Base-by-base conservation (phyloP, 352 stramenopile genomes). In the Phytopythium chamaehyphon region DNA sequence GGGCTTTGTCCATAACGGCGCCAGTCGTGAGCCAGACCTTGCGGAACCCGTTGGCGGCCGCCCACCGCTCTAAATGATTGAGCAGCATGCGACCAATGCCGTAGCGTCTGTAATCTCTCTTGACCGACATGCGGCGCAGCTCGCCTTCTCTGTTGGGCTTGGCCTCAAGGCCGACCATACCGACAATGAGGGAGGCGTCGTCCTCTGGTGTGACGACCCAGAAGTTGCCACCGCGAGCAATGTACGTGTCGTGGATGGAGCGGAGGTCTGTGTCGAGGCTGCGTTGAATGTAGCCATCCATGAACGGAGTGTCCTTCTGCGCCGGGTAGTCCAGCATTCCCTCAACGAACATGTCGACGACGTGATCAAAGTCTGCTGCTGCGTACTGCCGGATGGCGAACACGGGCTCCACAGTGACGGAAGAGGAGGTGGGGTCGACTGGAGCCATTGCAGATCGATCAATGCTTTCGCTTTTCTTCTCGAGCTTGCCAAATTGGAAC, bases 51-150 rank as follows among this genome's bases (percentile, higher is more conserved):
- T 67, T 42, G 8, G 60, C 31, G 0, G n/a, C 22, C 3, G 61
- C 63, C 64, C 64, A 81, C 1, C 54, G 5, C 46, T 77, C 67
- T 24, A 78, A 28, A 8, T 45, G 23, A 0, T n/a, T 35, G 12
- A 82, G 51, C 1, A 77, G 60, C 42, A 61, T 26, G 0, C 68
- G 61, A 0, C 54, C 67, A 33, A 78, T 47, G 22, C 71, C 67
- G 16, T 48, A 61, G 21, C 71, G 71, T 0, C 54, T 61, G 37
- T 66, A 66, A 6, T 35, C 55, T 22, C 19, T 22, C 33, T 64
- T 57, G 6, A 82, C 71, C 5, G 71, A 73, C 64, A 82, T 62
- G 23, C 64, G 68, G 0, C 64, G 61, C 46, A 81, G 39, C 43
- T 76, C 64, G 21, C 57, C 64, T 39, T 67, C 47, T 10, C 37